Evolutionary conservation across 345 rosid genomes (phyloP), one percentile per base, ranked within the genome.

Genomic region (Pistacia atlantica): DNA sequence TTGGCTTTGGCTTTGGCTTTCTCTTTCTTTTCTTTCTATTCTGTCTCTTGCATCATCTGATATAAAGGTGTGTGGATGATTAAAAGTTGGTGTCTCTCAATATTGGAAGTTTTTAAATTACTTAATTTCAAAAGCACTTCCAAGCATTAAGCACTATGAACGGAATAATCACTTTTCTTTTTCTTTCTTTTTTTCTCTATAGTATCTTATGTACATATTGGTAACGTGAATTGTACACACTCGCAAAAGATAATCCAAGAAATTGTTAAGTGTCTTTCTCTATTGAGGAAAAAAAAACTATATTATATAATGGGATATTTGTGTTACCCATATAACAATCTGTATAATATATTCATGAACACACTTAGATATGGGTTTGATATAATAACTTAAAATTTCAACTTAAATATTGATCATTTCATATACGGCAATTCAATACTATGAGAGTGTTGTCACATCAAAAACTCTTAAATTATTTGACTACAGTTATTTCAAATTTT

Each of bases 121-220:
- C 51, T 54, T 38, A 73, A 14, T 70, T 60, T 45, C 56, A n/a
- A 76, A 79, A 75, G 82, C 78, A 77, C 46, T 82, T 62, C 57
- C 57, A 13, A 75, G 71, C 82, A 70, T 77, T 80, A 72, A 79
- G 73, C 69, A 78, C 37, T 68, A 62, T 56, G 76, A 76, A 83
- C 73, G 82, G 88, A 86, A 86, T 82, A 83, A 84, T 69, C 83
- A 81, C 88, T 85, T 83, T 83, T 76, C 42, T 54, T 76, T 62
- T 3, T 28, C 18, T 49, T 68, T 76, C 42, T 76, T 62, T 3
- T 28, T 38, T 49, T 68, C 28, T 16, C 25, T 28, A 51, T 69
- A 31, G 13, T 72, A 37, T 72, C 28, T 62, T 14, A 69, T 10
- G 48, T 28, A 68, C 10, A 45, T 11, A 66, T 25, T 17, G 46